Conservation (phyloP, 78 protist genomes). For the Polysphondylium violaceum region DNA sequence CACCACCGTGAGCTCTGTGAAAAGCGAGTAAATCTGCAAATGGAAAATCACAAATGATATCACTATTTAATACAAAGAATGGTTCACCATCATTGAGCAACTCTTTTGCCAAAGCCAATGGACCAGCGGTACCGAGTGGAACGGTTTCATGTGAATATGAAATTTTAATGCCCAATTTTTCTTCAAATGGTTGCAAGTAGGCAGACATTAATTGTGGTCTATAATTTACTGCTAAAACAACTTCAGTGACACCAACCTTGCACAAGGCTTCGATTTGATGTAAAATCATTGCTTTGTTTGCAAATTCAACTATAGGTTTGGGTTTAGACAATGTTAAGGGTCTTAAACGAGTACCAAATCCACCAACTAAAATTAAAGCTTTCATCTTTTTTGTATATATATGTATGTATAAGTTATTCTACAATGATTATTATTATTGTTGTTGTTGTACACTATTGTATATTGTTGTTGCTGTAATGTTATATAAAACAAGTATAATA, state of each 20-base stretch:
- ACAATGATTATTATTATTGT: not conserved
- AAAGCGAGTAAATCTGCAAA: slow-evolving; percentile 88
- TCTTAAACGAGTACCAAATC: slow-evolving; percentile 97
- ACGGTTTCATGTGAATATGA: slow-evolving; percentile 87
- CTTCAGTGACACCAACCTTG: slow-evolving; percentile 92
- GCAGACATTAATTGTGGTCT: slow-evolving; percentile 90
- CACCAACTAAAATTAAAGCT: slow-evolving; percentile 98
- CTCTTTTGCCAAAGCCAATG: slow-evolving; percentile 93
- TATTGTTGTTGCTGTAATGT: not conserved
- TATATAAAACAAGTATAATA: no score
- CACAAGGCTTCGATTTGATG: slow-evolving; percentile 95
- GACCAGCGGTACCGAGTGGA: slow-evolving; percentile 99
- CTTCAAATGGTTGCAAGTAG: slow-evolving; percentile 52
- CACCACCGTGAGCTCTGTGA: slow-evolving; percentile 95
- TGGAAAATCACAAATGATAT: slow-evolving; percentile 95
- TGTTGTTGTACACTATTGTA: not conserved
- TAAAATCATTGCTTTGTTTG: slow-evolving; percentile 94
- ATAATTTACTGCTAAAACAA: slow-evolving; percentile 95
- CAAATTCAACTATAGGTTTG: slow-evolving; percentile 96
- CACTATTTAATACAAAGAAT: slow-evolving; percentile 96
- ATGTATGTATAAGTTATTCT: not conserved
- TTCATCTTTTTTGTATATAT: slow-evolving; percentile 80
- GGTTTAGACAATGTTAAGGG: slow-evolving; percentile 97
- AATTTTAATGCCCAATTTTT: slow-evolving; percentile 88
- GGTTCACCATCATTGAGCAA: slow-evolving; percentile 79